A percentile compares a stretch with the other conserved stretches of the same genome.
These are phyloP conservation scores for Petunia secreta DNA, from an alignment of 257 asterid species.

Conservation along the genomic window DNA sequence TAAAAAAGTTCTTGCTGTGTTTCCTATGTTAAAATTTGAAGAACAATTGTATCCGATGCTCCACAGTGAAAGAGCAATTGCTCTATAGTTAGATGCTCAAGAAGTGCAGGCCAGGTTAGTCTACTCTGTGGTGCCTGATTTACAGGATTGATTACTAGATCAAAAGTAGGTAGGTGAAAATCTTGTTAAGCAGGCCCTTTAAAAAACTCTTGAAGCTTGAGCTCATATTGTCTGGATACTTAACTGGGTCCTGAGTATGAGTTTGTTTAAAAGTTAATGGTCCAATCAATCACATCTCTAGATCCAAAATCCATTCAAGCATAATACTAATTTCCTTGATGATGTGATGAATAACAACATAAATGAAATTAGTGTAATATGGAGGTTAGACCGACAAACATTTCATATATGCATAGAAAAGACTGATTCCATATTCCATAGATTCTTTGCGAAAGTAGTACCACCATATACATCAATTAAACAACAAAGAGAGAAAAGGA, in stretches of 20 bases:
- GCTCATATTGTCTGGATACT: slow-evolving; percentile 95
- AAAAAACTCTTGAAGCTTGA: slow-evolving; percentile 77
- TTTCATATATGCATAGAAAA: slow-evolving; percentile 71
- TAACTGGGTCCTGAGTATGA: slow-evolving; percentile 86
- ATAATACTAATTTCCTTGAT: slow-evolving; percentile 61
- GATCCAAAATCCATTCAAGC: slow-evolving; percentile 19
- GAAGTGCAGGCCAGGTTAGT: slow-evolving; percentile 97
- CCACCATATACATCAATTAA: too few relatives aligned
- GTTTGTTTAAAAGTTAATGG: slow-evolving; percentile 25
- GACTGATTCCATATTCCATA: neutral
- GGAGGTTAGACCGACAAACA: slow-evolving; percentile 99
- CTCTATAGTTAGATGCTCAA: slow-evolving; percentile 66
- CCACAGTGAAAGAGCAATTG: neutral
- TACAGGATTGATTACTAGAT: slow-evolving; percentile 33
- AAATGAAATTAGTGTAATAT: slow-evolving; percentile 94
- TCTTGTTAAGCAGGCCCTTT: slow-evolving; percentile 95
- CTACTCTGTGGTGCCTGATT: slow-evolving; percentile 87
- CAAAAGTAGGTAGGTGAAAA: slow-evolving; percentile 38
- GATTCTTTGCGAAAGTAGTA: too few relatives aligned
- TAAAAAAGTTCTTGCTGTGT: neutral
- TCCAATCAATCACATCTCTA: slow-evolving; percentile 21
- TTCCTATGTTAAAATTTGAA: neutral
- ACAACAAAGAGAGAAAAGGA: too few relatives aligned
- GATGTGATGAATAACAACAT: slow-evolving; percentile 94
- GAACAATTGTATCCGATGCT: slow-evolving; percentile 13